Evolutionary conservation across 352 stramenopile species (phyloP), one percentile per base, ranked within the genome.

Genomic region (Phytophthora uliginosa): DNA sequence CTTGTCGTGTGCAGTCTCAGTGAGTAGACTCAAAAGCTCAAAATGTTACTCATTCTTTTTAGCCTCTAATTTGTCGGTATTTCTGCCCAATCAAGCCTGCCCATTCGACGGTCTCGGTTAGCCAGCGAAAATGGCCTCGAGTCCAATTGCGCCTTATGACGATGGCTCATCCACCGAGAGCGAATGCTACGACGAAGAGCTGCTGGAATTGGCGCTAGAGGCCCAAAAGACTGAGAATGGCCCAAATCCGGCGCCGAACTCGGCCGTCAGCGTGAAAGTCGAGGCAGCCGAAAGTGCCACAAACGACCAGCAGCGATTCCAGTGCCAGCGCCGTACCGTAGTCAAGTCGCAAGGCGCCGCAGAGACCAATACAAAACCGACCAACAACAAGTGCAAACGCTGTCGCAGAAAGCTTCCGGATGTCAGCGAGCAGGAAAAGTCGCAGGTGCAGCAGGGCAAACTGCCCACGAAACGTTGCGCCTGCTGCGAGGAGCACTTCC

Each of bases 151-250:
- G 8, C 56, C 57, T 24, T 65, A 57, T 52, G 52, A 80, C 47
- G 73, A 63, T 42, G 68, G 63, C 13, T 73, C 63, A 40, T 77
- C 73, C 53, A 80, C 73, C 12, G 73, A 80, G 45, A 80, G 69
- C 64, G 69, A 80, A 66, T 63, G 51, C 53, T 77, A 72, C 31
- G 70, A 74, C 42, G 64, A 75, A 45, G 55, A 66, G 9, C 28
- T 65, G 2, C 40, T 62, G 13, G 59, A 62, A 13, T 20, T 58
- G 28, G 34, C 51, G 26, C 24, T 26, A 34, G 48, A 28, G 18
- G 15, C 28, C 18, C 12, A 33, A 28, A 47, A 56, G 12, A 22
- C 13, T 18, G 36, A 53, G 4, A 9, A 53, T 8, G n/a, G 18
- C 34, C 4, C n/a, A 17, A 63, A 51, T 42, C 18, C 12, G n/a